phyloP scores from a whole-genome alignment of 108 stramenopile species.

The Discostella stelligeroides region DNA sequence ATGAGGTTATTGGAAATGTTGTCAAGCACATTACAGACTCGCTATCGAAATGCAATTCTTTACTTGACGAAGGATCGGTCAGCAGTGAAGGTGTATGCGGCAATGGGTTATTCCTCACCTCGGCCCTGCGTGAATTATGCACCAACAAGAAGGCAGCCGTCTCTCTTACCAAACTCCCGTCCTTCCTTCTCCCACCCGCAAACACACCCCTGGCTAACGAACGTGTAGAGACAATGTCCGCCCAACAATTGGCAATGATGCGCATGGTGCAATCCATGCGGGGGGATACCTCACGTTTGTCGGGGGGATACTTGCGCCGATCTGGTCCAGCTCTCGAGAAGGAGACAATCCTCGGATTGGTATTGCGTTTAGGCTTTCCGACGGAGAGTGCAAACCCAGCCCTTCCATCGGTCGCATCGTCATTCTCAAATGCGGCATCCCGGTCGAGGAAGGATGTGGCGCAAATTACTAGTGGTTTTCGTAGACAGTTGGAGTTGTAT shows the following conservation, averaged over 20 bases:
- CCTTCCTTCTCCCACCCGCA: constrained; percentile 67
- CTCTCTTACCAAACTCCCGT: constrained; percentile 44
- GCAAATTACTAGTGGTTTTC: constrained; percentile 51
- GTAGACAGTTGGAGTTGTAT: constrained; percentile 68
- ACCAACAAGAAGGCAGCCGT: constrained; percentile 74
- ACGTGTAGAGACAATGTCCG: constrained; percentile 28
- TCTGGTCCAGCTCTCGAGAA: constrained; percentile 84
- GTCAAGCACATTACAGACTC: constrained; percentile 31
- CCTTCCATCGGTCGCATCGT: constrained; percentile 45
- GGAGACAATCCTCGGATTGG: constrained; percentile 74
- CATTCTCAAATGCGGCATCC: constrained; percentile 50
- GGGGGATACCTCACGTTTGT: neutral
- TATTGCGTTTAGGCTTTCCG: constrained; percentile 68
- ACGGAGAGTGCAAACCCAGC: constrained; percentile 52
- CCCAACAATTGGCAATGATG: constrained; percentile 44
- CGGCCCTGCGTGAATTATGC: constrained; percentile 67
- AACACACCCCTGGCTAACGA: constrained; percentile 60
- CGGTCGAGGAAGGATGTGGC: constrained; percentile 56
- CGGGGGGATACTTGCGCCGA: constrained; percentile 55
- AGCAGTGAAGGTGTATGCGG: constrained; percentile 24
- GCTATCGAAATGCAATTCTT: constrained; percentile 56
- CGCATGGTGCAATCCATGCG: constrained; percentile 63
- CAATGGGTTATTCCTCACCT: constrained; percentile 53
- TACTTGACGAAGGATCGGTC: constrained; percentile 41
- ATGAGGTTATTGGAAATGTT: constrained; percentile 49